Evolutionary conservation across 106 monocot species (phyloP).

Genomic region (Acorus calamus): DNA sequence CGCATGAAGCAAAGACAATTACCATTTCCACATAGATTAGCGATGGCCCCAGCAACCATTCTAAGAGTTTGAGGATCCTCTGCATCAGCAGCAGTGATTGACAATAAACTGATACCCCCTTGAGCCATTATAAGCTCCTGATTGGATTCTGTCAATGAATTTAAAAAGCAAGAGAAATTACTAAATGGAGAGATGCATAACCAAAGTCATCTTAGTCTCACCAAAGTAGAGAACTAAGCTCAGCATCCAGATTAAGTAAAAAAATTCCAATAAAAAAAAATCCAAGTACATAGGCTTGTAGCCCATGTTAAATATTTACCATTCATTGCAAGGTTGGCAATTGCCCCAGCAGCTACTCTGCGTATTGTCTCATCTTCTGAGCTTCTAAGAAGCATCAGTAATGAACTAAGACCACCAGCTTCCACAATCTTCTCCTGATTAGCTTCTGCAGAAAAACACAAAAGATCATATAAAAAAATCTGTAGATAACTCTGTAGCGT

Average conservation of each 20-base stretch:
- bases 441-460: constrained; percentile 53
- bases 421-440: constrained; percentile 99
- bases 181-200: neutral
- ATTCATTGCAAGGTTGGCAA: constrained; percentile 99
- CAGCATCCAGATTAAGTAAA: neutral
- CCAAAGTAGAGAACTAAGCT: neutral
- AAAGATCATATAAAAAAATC: no score
- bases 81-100: constrained; percentile 36
- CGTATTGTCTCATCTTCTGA: constrained; percentile 93
- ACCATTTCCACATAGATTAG: constrained; percentile 93
- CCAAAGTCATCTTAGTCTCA: neutral
- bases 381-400: constrained; percentile 79
- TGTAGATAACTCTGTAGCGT: no score
- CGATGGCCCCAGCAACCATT: constrained; percentile 81
- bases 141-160: constrained; percentile 47
- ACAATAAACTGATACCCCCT: constrained; percentile 63
- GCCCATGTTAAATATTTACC: constrained; percentile 25
- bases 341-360: constrained; percentile 94
- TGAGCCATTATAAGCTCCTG: constrained; percentile 52
- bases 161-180: neutral
- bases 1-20: neutral
- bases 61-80: constrained; percentile 74
- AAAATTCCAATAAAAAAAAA: neutral
- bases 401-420: constrained; percentile 86
- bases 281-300: neutral